phyloP scores from a whole-genome alignment of 139 green algal genomes.

The Zygnema cylindricum region DNA sequence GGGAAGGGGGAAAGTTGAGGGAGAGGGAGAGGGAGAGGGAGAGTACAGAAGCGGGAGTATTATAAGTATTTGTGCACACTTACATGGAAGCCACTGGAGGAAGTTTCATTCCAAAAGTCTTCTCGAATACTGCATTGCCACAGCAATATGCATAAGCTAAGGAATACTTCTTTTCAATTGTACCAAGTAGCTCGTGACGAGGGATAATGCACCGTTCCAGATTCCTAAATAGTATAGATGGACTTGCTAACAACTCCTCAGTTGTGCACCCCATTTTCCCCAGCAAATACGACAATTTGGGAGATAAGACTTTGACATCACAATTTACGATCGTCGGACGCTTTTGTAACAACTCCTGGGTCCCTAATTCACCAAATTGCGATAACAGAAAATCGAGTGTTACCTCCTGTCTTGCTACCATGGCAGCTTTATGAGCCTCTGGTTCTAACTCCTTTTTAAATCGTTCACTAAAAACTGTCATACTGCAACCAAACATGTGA shows the following conservation, averaged over 20 bases:
- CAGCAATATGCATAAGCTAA: neutral
- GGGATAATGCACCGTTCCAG: neutral
- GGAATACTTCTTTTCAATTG: neutral
- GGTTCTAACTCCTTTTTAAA: neutral
- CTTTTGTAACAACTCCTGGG: neutral
- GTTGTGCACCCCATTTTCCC: neutral
- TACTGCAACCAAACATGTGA: neutral
- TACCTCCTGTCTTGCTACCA: neutral
- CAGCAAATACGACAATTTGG: neutral
- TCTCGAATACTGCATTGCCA: neutral
- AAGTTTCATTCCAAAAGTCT: neutral
- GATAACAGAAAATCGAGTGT: neutral
- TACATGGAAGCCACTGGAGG: neutral
- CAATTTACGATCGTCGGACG: neutral
- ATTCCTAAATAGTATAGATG: neutral
- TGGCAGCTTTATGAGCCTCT: neutral
- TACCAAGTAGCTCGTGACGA: neutral
- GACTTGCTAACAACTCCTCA: neutral
- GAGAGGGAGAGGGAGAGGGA: neutral
- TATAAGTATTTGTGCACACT: neutral
- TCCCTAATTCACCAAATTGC: neutral
- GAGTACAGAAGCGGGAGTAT: neutral
- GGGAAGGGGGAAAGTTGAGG: too few relatives aligned
- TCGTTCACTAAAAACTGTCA: neutral
- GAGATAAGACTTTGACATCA: neutral